These are phyloP conservation scores for Blepharisma japonicum DNA, from an alignment of 73 alveolate genomes.

Conservation along the genomic window DNA sequence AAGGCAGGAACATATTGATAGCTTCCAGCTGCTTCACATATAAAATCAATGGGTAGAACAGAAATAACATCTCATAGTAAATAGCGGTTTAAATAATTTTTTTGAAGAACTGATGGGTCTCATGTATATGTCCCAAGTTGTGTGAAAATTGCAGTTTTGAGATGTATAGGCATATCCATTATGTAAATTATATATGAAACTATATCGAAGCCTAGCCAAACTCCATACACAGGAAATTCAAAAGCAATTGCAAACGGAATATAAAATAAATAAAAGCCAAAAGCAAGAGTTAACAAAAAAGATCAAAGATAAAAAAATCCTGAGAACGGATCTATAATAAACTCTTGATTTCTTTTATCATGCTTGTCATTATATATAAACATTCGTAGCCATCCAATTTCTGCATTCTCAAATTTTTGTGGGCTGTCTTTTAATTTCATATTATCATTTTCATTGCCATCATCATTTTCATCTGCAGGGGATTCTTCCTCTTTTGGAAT, in stretches of 20 bases:
- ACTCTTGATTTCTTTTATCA: neutral
- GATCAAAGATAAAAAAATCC: conserved; percentile 37
- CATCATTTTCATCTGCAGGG: conserved; percentile 5
- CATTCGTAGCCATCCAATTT: neutral
- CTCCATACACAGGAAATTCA: conserved; percentile 34
- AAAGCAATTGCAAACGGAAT: conserved; percentile 55
- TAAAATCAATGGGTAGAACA: conserved; percentile 52
- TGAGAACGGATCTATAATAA: neutral
- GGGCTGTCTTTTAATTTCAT: neutral
- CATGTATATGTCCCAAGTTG: neutral
- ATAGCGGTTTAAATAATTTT: conserved; percentile 26
- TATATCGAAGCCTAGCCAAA: conserved; percentile 30
- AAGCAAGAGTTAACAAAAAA: neutral
- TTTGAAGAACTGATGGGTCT: conserved; percentile 27
- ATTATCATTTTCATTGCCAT: neutral
- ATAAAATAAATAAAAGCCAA: conserved; percentile 35
- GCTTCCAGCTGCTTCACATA: conserved; percentile 26
- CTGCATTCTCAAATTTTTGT: neutral
- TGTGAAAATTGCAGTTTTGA: conserved; percentile 33
- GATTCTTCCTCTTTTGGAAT: neutral
- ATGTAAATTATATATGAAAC: conserved; percentile 7
- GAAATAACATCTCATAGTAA: conserved; percentile 40
- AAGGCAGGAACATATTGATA: conserved; percentile 18
- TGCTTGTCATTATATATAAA: neutral
- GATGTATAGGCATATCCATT: conserved; percentile 34